Evolutionary conservation across 768 basidiomycete genomes (phyloP), one percentile per base, ranked within the genome.

Genomic region (Boletus bicolor): DNA sequence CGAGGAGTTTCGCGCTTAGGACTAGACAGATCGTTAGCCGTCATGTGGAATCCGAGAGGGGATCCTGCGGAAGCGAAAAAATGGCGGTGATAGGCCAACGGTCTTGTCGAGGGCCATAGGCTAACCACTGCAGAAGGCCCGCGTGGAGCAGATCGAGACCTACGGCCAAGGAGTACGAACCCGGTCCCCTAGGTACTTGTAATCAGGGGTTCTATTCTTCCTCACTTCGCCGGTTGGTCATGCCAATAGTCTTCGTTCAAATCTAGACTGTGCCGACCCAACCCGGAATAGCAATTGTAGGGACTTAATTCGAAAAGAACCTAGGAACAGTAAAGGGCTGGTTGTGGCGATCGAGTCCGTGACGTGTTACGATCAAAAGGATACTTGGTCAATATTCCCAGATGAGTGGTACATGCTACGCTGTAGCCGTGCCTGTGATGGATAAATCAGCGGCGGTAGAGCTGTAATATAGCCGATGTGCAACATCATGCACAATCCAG

Each of bases 401-500:
- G 48, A 35, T 17, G 6, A 10, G 28, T 44, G 8, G 11, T 54
- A 51, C 30, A 7, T 30, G 35, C 28, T 51, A 59, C 11, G 34
- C 34, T 32, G 46, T 44, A 53, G 42, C n/a, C 17, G 56, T 32
- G 39, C 54, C 52, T 36, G 55, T 28, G 7, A 11, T 44, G 7
- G 60, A 47, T 24, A 49, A 55, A 49, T 34, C 46, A 28, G 52
- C 53, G 57, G 61, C 53, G 53, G 66, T 58, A 37, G 84, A 80
- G 66, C 82, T 84, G 75, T 92, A 97, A 71, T 98, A 97, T 34
- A 98, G 75, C 63, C 95, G 80, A 42, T 82, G 80, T 5, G 92
- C 94, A 50, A 98, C 86, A 61, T 97, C 92, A 37, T 82, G 80
- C 17, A 97, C 92, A 26, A 93, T 82, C 96, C 96, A 98, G 68